Evolutionary conservation across 139 green algal species (phyloP).

Genomic region (Closterium sp.): DNA sequence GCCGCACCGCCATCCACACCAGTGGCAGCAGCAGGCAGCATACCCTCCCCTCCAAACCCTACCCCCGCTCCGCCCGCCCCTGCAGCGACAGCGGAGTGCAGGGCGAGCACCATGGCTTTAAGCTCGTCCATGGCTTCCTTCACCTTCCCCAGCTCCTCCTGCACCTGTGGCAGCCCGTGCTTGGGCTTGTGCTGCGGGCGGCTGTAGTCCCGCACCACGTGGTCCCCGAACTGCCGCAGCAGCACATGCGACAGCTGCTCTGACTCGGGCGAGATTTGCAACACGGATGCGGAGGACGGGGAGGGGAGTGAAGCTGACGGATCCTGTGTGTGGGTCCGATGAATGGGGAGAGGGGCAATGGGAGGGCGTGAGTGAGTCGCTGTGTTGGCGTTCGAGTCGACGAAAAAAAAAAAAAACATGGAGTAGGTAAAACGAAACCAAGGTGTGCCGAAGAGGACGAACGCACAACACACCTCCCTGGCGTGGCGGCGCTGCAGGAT

Average conservation of each 20-base stretch:
- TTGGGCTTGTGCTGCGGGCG: not conserved
- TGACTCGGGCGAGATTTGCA: not conserved
- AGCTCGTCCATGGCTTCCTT: not conserved
- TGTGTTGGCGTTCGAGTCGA: not conserved
- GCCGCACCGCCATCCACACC: too few species aligned
- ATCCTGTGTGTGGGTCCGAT: not conserved
- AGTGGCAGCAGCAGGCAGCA: not conserved
- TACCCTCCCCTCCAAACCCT: not conserved
- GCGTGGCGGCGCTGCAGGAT: not conserved
- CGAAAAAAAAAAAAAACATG: too few species aligned
- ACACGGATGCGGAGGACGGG: not conserved
- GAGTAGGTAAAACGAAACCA: not conserved
- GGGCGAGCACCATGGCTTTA: not conserved
- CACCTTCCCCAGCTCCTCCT: not conserved
- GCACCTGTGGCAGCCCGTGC: not conserved
- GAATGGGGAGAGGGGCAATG: not conserved
- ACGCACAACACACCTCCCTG: not conserved
- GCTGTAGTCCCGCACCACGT: not conserved
- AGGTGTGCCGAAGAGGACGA: not conserved
- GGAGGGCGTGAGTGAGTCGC: not conserved
- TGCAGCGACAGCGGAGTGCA: not conserved
- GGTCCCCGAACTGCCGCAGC: not conserved
- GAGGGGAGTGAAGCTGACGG: not conserved
- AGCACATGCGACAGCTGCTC: not conserved
- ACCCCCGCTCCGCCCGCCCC: not conserved